These are phyloP conservation scores for Calonectria fujianensis DNA, from an alignment of 2,329 filamentous ascomycete species.

Conservation along the genomic window DNA sequence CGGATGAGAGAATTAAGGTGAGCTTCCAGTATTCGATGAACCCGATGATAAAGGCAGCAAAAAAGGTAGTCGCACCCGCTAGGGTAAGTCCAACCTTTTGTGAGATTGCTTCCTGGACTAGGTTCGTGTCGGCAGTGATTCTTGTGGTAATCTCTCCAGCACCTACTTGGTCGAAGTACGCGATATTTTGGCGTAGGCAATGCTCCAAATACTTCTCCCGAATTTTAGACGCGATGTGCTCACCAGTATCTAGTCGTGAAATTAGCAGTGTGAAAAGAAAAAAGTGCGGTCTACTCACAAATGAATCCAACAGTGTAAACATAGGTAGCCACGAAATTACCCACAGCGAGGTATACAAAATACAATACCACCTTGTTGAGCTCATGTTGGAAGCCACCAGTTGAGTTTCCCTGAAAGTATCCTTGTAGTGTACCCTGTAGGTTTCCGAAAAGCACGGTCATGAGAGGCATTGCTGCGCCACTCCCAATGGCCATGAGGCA, in stretches of 20 bases:
- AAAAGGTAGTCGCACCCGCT: constrained; percentile 85
- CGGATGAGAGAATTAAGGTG: constrained; percentile 89
- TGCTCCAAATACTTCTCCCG: constrained; percentile 89
- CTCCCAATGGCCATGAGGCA: constrained; percentile 80
- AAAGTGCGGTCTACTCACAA: constrained; percentile 59
- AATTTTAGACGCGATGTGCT: constrained; percentile 86
- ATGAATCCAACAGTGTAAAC: constrained; percentile 95
- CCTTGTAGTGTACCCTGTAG: constrained; percentile 82
- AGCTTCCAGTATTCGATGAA: constrained; percentile 96
- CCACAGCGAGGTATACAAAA: constrained; percentile 90
- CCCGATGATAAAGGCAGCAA: constrained; percentile 92
- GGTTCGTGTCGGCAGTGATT: constrained; percentile 94
- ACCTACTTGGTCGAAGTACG: constrained; percentile 93
- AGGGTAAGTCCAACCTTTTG: constrained; percentile 90
- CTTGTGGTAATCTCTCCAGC: constrained; percentile 95
- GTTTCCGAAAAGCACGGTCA: constrained; percentile 88
- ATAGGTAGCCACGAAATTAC: constrained; percentile 86
- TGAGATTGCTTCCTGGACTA: constrained; percentile 94
- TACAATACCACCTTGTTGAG: constrained; percentile 79
- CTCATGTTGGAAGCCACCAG: constrained; percentile 45
- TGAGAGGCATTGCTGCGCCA: constrained; percentile 86
- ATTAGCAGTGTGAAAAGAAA: too few relatives aligned
- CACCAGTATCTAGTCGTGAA: constrained; percentile 73
- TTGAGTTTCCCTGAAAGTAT: constrained; percentile 69
- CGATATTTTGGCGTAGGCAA: constrained; percentile 91